A percentile compares a stretch with the other conserved stretches of the same genome.
phyloP scores from a whole-genome alignment of 2,329 filamentous ascomycete species.

The Chrysosporium keratinophilum region DNA sequence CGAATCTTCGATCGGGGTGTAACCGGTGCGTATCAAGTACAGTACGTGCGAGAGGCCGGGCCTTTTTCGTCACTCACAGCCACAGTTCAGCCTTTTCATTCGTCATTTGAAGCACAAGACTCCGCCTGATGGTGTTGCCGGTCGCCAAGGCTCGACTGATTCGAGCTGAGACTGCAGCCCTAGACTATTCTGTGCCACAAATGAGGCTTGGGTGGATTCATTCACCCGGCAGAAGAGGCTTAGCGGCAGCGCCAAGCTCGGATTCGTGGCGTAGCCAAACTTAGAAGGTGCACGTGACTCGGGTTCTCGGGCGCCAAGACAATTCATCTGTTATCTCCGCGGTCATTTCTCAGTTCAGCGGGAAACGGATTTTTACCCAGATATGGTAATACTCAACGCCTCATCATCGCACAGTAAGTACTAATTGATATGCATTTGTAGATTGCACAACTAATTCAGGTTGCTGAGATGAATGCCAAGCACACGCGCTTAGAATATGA shows the following conservation, averaged over 20 bases:
- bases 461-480: too few relatives aligned
- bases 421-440: too few relatives aligned
- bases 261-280: background rate
- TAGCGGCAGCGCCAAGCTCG: background rate
- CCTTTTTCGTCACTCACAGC: slow-evolving; percentile 8
- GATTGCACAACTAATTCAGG: too few relatives aligned
- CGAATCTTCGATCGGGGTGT: background rate
- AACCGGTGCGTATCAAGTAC: background rate
- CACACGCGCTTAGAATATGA: too few relatives aligned
- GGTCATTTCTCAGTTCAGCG: too few relatives aligned
- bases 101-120: slow-evolving; percentile 7
- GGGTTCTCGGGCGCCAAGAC: background rate
- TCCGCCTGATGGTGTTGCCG: background rate
- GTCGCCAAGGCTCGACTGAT: background rate
- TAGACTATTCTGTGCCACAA: background rate
- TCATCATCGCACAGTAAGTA: too few relatives aligned
- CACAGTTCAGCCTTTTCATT: slow-evolving; percentile 7
- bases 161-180: background rate
- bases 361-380: too few relatives aligned
- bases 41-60: background rate
- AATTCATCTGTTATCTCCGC: too few relatives aligned
- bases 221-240: background rate
- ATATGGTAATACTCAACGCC: too few relatives aligned
- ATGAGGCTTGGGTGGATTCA: background rate
- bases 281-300: too few relatives aligned